These are phyloP conservation scores for Eurotiales sp. DNA, from an alignment of 2,329 filamentous ascomycete genomes.

Conservation along the genomic window DNA sequence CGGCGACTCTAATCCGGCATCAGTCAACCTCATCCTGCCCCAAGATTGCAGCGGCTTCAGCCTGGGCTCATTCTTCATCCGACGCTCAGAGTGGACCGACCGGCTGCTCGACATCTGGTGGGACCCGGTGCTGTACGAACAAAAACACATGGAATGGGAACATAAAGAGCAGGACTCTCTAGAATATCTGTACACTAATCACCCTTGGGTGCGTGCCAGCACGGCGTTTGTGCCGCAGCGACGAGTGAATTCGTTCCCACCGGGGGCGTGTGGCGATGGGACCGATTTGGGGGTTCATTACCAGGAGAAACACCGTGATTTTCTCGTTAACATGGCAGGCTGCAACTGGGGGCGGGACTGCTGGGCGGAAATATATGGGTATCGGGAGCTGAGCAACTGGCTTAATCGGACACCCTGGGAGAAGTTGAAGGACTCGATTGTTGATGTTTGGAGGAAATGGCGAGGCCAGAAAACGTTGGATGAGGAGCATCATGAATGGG, in stretches of 20 bases:
- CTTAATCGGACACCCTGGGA: conserved; percentile 84
- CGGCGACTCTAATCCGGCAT: conserved; percentile 72
- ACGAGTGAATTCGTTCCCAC: conserved; percentile 90
- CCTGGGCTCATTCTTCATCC: conserved; percentile 89
- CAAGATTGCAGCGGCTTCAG: conserved; percentile 98
- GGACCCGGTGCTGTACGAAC: conserved; percentile 96
- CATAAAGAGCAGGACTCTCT: conserved; percentile 97
- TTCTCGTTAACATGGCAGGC: conserved; percentile 96
- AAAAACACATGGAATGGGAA: conserved; percentile 98
- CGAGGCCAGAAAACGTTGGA: conserved; percentile 9
- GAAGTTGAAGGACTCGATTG: conserved; percentile 42
- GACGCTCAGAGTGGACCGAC: conserved; percentile 83
- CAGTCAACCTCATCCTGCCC: conserved; percentile 81
- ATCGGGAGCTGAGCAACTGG: conserved; percentile 83
- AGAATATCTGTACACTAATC: conserved; percentile 83
- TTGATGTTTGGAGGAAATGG: conserved; percentile 19
- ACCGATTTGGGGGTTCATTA: conserved; percentile 76
- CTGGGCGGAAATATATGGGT: conserved; percentile 97
- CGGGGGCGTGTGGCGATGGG: conserved; percentile 69
- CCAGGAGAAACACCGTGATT: conserved; percentile 77
- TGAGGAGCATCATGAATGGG: conserved; percentile 16
- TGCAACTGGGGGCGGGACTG: conserved; percentile 97
- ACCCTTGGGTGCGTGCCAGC: conserved; percentile 88
- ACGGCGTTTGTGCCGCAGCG: conserved; percentile 87
- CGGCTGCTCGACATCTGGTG: conserved; percentile 94